Evolutionary conservation across 768 basidiomycete genomes (phyloP).

Genomic region (Xerocomus spinulosus): DNA sequence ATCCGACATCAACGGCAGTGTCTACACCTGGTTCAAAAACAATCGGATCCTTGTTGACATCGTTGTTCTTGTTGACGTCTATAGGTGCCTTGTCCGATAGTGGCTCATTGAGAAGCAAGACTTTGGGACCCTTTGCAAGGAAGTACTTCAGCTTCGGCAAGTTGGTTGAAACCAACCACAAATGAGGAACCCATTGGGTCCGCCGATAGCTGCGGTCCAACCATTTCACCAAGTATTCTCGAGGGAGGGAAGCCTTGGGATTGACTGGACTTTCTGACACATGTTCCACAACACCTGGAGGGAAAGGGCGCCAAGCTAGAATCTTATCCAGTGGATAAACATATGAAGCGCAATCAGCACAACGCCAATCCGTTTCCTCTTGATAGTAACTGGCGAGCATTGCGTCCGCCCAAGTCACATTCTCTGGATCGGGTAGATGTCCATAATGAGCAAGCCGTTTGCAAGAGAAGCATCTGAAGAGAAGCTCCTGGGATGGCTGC

Average conservation of each 20-base stretch:
- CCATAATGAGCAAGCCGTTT: conserved; percentile 79
- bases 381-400: conserved; percentile 66
- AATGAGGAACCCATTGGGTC: conserved; percentile 86
- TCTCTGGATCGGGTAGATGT: conserved; percentile 54
- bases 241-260: conserved; percentile 61
- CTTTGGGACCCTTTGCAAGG: conserved; percentile 59
- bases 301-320: conserved; percentile 87
- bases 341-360: conserved; percentile 74
- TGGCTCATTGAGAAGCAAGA: conserved; percentile 56
- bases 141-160: conserved; percentile 73
- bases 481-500: conserved; percentile 38
- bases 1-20: conserved; percentile 31
- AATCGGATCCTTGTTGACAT: conserved; percentile 13
- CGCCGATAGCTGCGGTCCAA: conserved; percentile 69
- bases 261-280: conserved; percentile 38
- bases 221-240: conserved; percentile 96
- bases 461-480: conserved; percentile 83
- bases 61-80: conserved; percentile 29
- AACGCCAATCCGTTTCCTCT: conserved; percentile 52
- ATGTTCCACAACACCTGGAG: conserved; percentile 57
- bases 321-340: conserved; percentile 73
- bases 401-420: conserved; percentile 29
- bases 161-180: conserved; percentile 77
- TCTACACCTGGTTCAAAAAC: conserved; percentile 43
- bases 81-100: conserved; percentile 24